A percentile compares a stretch with the other conserved stretches of the same genome.
phyloP scores from a whole-genome alignment of 768 basidiomycete species.

The Mycena albidolilacea region DNA sequence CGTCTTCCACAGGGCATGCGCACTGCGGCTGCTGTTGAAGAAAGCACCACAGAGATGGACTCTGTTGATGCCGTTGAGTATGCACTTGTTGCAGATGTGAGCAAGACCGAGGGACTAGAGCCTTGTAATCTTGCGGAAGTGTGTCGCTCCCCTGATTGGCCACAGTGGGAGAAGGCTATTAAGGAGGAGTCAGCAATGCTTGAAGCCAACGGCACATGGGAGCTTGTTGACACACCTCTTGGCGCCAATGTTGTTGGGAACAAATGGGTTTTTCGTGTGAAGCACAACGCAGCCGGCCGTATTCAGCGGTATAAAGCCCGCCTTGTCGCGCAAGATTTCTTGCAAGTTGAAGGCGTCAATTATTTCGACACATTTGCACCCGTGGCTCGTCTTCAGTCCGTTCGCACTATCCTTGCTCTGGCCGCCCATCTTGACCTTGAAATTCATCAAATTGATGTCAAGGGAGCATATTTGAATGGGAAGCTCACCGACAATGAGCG shows the following conservation, averaged over 20 bases:
- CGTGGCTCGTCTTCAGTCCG: constrained; percentile 19
- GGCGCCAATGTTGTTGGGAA: constrained; percentile 4
- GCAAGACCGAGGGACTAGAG: constrained; percentile 21
- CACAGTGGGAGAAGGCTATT: constrained; percentile 42
- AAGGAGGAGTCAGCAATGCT: constrained; percentile 27
- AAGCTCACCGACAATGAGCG: constrained; percentile 25
- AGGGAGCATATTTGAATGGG: constrained; percentile 36
- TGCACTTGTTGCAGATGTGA: constrained; percentile 30
- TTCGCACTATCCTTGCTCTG: constrained; percentile 44
- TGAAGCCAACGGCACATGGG: constrained; percentile 33
- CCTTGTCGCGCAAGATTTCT: no score
- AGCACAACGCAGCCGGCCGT: no score
- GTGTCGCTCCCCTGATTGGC: constrained; percentile 36
- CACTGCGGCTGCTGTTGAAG: constrained; percentile 11
- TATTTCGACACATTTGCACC: no score
- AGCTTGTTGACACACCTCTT: constrained; percentile 34
- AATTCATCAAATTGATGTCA: constrained; percentile 51
- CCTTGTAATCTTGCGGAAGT: no score
- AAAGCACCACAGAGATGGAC: constrained; percentile 1
- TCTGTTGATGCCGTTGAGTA: constrained; percentile 13
- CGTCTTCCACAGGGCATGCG: background rate
- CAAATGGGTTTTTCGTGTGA: no score
- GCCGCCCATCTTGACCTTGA: constrained; percentile 47
- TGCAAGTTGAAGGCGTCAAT: no score
- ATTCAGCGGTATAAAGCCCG: no score